These are phyloP conservation scores for Fusarium poae DNA, from an alignment of 2,329 filamentous ascomycete genomes.

Conservation along the genomic window DNA sequence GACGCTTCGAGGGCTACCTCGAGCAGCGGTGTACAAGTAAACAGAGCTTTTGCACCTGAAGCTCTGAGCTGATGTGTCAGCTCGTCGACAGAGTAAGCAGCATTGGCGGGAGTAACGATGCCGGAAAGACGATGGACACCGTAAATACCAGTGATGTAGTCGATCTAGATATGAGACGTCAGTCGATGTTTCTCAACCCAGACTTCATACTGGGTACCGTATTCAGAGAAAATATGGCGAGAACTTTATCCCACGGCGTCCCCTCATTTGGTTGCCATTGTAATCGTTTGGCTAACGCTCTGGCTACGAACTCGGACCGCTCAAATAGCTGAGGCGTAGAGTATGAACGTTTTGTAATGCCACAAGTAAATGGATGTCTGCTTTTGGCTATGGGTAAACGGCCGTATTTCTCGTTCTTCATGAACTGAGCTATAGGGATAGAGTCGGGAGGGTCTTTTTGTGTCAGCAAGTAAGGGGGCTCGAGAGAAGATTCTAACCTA, in stretches of 20 bases:
- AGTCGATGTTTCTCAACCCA: slow-evolving; percentile 17
- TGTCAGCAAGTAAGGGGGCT: background rate
- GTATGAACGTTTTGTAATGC: slow-evolving; percentile 76
- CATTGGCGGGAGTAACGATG: slow-evolving; percentile 79
- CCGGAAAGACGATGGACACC: slow-evolving; percentile 80
- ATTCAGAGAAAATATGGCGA: slow-evolving; percentile 81
- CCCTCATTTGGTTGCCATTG: slow-evolving; percentile 77
- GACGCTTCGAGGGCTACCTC: slow-evolving; percentile 74
- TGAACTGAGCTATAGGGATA: slow-evolving; percentile 24
- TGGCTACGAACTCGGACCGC: slow-evolving; percentile 74
- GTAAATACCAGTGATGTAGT: slow-evolving; percentile 80
- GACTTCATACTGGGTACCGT: slow-evolving; percentile 62
- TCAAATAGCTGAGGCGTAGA: slow-evolving; percentile 72
- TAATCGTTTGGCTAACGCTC: slow-evolving; percentile 72
- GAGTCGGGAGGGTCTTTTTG: slow-evolving; percentile 16
- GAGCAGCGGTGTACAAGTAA: slow-evolving; percentile 77
- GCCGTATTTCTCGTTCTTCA: slow-evolving; percentile 22
- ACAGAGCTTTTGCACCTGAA: slow-evolving; percentile 75
- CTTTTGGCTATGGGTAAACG: slow-evolving; percentile 72
- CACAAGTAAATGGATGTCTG: slow-evolving; percentile 81
- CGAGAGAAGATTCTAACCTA: background rate
- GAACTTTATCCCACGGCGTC: slow-evolving; percentile 84
- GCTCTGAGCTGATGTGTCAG: slow-evolving; percentile 78
- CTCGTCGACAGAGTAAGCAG: slow-evolving; percentile 76
- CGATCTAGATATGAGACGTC: slow-evolving; percentile 64